Conservation (phyloP, 805 yeast species). For the Blastobotrys americana region DNA sequence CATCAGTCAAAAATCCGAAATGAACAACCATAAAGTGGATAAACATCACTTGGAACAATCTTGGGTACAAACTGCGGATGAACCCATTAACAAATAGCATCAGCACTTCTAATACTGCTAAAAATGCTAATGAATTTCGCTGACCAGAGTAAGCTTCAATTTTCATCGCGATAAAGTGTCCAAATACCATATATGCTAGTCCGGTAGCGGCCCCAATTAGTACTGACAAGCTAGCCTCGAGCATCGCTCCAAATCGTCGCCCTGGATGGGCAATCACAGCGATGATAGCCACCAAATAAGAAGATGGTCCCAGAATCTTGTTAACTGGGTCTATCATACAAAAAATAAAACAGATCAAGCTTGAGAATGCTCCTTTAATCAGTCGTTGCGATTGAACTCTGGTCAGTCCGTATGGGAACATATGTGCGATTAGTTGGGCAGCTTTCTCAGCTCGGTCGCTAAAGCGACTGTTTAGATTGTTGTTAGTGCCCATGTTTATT, state of each 20-base stretch:
- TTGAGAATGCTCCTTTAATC: constrained; percentile 13
- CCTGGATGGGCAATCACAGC: constrained; percentile 47
- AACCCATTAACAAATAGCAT: constrained; percentile 45
- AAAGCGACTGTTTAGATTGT: too few relatives aligned
- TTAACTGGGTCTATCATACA: constrained; percentile 35
- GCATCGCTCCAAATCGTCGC: constrained; percentile 41
- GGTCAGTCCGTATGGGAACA: constrained; percentile 13
- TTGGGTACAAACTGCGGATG: constrained; percentile 42
- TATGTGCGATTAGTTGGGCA: neutral
- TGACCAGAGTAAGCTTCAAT: constrained; percentile 28
- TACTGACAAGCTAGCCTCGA: constrained; percentile 38
- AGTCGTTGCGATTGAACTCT: constrained; percentile 11
- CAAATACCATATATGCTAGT: constrained; percentile 37
- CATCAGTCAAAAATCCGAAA: constrained; percentile 38
- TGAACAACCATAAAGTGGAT: constrained; percentile 45
- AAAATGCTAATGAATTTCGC: constrained; percentile 36
- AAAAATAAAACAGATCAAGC: constrained; percentile 34
- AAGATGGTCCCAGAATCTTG: constrained; percentile 34
- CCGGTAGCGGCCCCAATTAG: constrained; percentile 38
- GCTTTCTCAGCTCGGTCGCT: too few relatives aligned
- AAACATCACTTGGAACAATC: constrained; percentile 41
- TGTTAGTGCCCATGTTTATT: too few relatives aligned
- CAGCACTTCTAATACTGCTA: constrained; percentile 39
- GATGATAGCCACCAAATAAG: constrained; percentile 40
- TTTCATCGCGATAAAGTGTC: constrained; percentile 36